These are phyloP conservation scores for Pyrenula massariospora DNA, from an alignment of 495 filamentous ascomycete species.

Conservation along the genomic window DNA sequence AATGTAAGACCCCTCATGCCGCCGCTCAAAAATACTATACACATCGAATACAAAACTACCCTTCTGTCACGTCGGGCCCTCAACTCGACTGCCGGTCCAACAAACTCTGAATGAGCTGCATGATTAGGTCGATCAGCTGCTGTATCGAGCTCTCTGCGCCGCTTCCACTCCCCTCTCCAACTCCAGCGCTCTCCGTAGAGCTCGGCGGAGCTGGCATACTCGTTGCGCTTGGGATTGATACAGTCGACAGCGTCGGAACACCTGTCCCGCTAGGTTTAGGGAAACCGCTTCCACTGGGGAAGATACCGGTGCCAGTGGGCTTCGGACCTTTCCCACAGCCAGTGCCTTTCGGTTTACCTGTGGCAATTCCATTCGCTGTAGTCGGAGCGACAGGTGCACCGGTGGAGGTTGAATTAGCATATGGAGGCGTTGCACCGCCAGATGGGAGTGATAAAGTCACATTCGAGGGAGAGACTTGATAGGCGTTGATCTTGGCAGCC, in stretches of 20 bases:
- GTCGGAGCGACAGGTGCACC: neutral
- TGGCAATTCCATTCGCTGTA: neutral
- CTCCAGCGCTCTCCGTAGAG: neutral
- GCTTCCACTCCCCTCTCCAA: neutral
- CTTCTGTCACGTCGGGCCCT: too few relatives aligned
- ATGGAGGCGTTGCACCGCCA: neutral
- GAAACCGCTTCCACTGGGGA: neutral
- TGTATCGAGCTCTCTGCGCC: neutral
- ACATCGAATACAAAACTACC: too few relatives aligned
- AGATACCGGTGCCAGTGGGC: neutral
- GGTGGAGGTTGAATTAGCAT: neutral
- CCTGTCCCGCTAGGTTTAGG: too few relatives aligned
- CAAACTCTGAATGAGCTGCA: neutral
- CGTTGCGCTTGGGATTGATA: neutral
- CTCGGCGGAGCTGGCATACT: neutral
- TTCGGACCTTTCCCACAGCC: neutral
- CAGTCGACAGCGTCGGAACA: neutral
- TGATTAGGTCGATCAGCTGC: neutral
- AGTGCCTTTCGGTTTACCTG: neutral
- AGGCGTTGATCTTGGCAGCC: conserved; percentile 23
- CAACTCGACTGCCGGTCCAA: too few relatives aligned
- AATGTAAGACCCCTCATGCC: too few relatives aligned
- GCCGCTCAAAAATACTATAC: too few relatives aligned
- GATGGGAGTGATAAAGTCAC: neutral
- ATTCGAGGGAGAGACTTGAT: neutral